Conservation (phyloP, 352 stramenopile genomes). For the Phytophthora syringae region DNA sequence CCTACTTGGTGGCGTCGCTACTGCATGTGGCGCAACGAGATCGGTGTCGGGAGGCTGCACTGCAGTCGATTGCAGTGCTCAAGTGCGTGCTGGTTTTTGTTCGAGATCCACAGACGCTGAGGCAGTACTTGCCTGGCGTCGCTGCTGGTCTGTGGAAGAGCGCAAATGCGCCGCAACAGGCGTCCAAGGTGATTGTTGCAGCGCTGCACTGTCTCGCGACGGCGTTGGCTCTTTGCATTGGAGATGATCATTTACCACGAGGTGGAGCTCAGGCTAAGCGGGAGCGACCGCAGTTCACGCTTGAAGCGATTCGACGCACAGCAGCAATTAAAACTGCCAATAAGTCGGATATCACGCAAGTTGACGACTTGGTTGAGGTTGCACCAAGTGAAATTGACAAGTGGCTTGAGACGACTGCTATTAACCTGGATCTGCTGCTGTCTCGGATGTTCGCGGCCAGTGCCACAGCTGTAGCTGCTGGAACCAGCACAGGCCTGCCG, state of each 20-base stretch:
- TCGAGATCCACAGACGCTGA: slow-evolving; percentile 43
- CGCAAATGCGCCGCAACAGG: slow-evolving; percentile 67
- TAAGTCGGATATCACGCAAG: neutral
- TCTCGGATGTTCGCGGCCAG: slow-evolving; percentile 59
- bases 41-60: slow-evolving; percentile 46
- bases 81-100: slow-evolving; percentile 47
- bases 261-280: slow-evolving; percentile 12
- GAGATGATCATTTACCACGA: slow-evolving; percentile 23
- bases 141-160: slow-evolving; percentile 68
- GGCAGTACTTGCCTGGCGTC: slow-evolving; percentile 79
- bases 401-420: slow-evolving; percentile 60
- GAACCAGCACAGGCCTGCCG: slow-evolving; percentile 33
- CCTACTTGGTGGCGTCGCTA: slow-evolving; percentile 67
- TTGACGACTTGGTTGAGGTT: neutral
- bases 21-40: slow-evolving; percentile 68
- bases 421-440: slow-evolving; percentile 74
- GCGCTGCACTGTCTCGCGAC: slow-evolving; percentile 61
- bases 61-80: slow-evolving; percentile 50
- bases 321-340: slow-evolving; percentile 11
- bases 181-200: slow-evolving; percentile 67
- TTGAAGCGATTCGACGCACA: slow-evolving; percentile 41
- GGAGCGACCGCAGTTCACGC: slow-evolving; percentile 28
- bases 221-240: slow-evolving; percentile 45
- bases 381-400: slow-evolving; percentile 29
- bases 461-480: slow-evolving; percentile 28